phyloP scores from a whole-genome alignment of 129 eudicot species.

The Cynara cardunculus region DNA sequence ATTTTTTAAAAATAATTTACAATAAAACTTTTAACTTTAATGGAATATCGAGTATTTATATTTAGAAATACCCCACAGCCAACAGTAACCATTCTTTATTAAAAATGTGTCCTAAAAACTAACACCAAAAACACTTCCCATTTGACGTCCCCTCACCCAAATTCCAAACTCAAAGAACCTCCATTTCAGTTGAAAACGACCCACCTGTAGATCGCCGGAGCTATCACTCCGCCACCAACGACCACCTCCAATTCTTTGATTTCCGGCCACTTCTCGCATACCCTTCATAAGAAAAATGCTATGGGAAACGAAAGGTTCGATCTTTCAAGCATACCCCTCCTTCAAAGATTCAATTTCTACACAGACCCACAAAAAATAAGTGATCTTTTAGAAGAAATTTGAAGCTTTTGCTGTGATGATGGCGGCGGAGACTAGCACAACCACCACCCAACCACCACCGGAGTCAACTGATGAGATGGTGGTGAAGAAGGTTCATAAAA shows the following conservation, averaged over 20 bases:
- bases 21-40: background rate
- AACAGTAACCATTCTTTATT: conserved; percentile 20
- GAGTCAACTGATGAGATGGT: conserved; percentile 47
- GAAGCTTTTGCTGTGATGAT: conserved; percentile 10
- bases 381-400: background rate
- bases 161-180: background rate
- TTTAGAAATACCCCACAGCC: conserved; percentile 18
- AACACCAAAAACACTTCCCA: conserved; percentile 19
- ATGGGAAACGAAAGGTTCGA: background rate
- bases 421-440: conserved; percentile 37
- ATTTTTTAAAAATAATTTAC: background rate
- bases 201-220: conserved; percentile 29
- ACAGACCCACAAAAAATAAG: conserved; percentile 8
- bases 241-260: conserved; percentile 1
- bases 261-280: conserved; percentile 2
- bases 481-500: conserved; percentile 64
- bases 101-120: conserved; percentile 29
- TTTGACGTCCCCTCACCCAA: conserved; percentile 13
- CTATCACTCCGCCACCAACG: conserved; percentile 32
- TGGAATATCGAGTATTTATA: background rate
- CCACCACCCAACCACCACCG: conserved; percentile 28
- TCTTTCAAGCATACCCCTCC: background rate
- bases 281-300: conserved; percentile 9
- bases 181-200: conserved; percentile 20
- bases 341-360: background rate